Percentiles rank a stretch among this genome's conserved stretches.
phyloP scores from a whole-genome alignment of 1,284 basidiomycete genomes.

The Ustilago vetiveriae region DNA sequence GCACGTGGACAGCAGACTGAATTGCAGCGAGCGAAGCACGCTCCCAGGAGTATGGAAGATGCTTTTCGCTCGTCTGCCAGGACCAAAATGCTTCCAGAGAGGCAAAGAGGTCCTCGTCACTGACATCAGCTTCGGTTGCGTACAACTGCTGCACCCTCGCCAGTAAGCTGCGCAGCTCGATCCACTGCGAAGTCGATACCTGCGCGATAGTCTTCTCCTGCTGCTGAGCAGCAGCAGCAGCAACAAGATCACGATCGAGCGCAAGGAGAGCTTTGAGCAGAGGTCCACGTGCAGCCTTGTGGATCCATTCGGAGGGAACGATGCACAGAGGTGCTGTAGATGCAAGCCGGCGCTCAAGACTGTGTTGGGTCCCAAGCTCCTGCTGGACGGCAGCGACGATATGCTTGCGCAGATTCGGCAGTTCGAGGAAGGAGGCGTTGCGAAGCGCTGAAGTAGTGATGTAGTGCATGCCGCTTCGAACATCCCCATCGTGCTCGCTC shows the following conservation, averaged over 20 bases:
- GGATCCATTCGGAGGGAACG: constrained; percentile 32
- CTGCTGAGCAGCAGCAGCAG: constrained; percentile 3
- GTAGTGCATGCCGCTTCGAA: constrained; percentile 7
- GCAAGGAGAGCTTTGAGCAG: constrained; percentile 20
- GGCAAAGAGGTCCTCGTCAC: constrained; percentile 7
- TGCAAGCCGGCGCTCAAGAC: constrained; percentile 8
- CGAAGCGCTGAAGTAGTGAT: constrained; percentile 20
- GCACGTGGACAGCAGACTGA: constrained; percentile 8
- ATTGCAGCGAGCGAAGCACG: constrained; percentile 21
- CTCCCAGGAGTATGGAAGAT: constrained; percentile 7
- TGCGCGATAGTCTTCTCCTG: not conserved
- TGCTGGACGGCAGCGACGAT: constrained; percentile 13
- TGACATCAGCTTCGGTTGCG: constrained; percentile 11
- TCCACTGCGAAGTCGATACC: constrained; percentile 3
- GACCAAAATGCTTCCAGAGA: constrained; percentile 12
- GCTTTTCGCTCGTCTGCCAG: not conserved
- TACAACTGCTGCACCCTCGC: constrained; percentile 20
- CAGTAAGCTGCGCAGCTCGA: constrained; percentile 16
- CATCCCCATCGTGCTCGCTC: not conserved
- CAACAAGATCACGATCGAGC: constrained; percentile 20
- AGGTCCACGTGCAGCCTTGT: constrained; percentile 20
- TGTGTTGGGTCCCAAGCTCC: not conserved
- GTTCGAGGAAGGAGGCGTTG: constrained; percentile 53
- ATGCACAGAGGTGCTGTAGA: constrained; percentile 18
- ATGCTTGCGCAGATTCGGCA: constrained; percentile 38